Conservation (phyloP, 2,329 filamentous ascomycete species). For the Penicillium sp. region DNA sequence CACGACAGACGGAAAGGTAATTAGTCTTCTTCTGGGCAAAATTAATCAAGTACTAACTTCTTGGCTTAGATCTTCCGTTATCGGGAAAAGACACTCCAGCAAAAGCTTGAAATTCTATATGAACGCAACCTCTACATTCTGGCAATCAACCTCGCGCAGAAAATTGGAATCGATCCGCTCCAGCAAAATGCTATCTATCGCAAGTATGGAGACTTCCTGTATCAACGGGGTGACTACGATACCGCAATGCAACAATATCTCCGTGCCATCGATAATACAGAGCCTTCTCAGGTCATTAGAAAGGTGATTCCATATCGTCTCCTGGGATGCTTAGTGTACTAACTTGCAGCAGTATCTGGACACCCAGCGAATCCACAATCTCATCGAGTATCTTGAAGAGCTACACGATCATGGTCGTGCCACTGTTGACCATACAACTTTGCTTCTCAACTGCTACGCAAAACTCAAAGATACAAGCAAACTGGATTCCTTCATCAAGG, state of each 20-base stretch:
- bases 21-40: constrained; percentile 11
- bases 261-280: constrained; percentile 91
- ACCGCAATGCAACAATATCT: constrained; percentile 99
- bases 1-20: constrained; percentile 85
- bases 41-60: constrained; percentile 24
- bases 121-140: constrained; percentile 89
- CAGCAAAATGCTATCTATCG: constrained; percentile 92
- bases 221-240: constrained; percentile 94
- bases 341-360: constrained; percentile 71
- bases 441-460: constrained; percentile 94
- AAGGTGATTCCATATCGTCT: constrained; percentile 57
- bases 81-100: constrained; percentile 85
- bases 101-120: constrained; percentile 90
- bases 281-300: constrained; percentile 92
- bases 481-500: constrained; percentile 94
- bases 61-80: constrained; percentile 73
- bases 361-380: constrained; percentile 94
- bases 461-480: constrained; percentile 98
- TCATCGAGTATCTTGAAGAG: constrained; percentile 96
- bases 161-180: constrained; percentile 73
- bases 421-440: constrained; percentile 90
- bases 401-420: constrained; percentile 91
- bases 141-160: constrained; percentile 90
- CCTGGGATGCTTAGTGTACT: constrained; percentile 10
- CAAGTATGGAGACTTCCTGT: constrained; percentile 90